Percentiles rank a stretch among this genome's conserved stretches.
Conservation (phyloP, 495 filamentous ascomycete genomes). For the Aspergillus carlsbadensis region DNA sequence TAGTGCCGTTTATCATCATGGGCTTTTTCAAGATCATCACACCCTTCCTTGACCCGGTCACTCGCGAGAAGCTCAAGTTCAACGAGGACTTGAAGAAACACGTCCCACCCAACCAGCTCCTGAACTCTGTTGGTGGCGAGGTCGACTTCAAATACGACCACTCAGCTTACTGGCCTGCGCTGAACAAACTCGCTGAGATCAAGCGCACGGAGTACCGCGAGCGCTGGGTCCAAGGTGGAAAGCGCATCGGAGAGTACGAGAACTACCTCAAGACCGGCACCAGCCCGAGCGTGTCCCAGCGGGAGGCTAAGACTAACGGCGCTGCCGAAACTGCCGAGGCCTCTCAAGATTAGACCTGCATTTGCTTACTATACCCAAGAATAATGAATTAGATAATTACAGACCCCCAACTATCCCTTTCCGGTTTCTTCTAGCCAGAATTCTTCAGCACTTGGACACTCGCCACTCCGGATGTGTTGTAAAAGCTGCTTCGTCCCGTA, state of each 20-base stretch:
- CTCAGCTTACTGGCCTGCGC: conserved; percentile 80
- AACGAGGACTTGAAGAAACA: conserved; percentile 80
- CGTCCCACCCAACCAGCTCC: conserved; percentile 75
- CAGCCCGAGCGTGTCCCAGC: conserved; percentile 37
- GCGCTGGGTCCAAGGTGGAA: conserved; percentile 77
- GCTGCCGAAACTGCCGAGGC: neutral
- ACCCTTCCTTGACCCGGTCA: conserved; percentile 93
- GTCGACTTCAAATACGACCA: conserved; percentile 88
- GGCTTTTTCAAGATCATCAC: conserved; percentile 94
- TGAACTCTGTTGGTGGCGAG: conserved; percentile 56
- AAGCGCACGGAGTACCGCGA: conserved; percentile 56
- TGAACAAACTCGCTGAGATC: conserved; percentile 64
- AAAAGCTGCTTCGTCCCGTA: neutral
- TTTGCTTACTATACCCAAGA: neutral
- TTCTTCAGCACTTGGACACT: neutral
- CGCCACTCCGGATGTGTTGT: neutral
- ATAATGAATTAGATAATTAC: conserved; percentile 1
- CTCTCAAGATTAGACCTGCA: neutral
- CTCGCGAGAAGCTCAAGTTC: conserved; percentile 89
- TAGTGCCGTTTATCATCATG: conserved; percentile 83
- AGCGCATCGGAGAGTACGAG: conserved; percentile 80
- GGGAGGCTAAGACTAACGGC: conserved; percentile 5
- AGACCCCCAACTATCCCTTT: neutral
- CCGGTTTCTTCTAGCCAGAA: neutral
- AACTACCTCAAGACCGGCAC: conserved; percentile 69